phyloP scores from a whole-genome alignment of 1,284 basidiomycete species.

The Cryptococcus sp. region DNA sequence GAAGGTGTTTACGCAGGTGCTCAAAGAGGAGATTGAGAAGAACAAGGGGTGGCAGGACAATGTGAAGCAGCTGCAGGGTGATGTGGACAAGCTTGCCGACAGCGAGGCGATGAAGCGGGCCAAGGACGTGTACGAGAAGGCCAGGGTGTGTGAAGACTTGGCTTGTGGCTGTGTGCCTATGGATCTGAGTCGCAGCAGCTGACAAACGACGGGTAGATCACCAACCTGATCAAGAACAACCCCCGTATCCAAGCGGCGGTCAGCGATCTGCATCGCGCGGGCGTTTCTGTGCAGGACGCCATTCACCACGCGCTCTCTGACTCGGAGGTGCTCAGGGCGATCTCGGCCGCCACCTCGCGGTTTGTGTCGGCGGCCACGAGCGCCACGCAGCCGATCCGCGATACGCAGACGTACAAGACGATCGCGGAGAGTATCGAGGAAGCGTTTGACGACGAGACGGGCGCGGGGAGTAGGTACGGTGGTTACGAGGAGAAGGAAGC shows the following conservation, averaged over 20 bases:
- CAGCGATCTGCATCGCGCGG: slow-evolving; percentile 81
- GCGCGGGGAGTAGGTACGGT: slow-evolving; percentile 68
- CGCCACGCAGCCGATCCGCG: slow-evolving; percentile 87
- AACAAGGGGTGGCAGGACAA: slow-evolving; percentile 93
- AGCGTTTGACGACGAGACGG: slow-evolving; percentile 79
- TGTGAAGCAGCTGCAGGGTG: slow-evolving; percentile 93
- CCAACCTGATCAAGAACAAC: slow-evolving; percentile 95
- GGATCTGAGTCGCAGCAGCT: background rate
- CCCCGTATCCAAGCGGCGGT: slow-evolving; percentile 85
- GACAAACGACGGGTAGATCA: slow-evolving; percentile 48
- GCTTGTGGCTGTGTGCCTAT: background rate
- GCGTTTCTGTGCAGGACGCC: slow-evolving; percentile 89
- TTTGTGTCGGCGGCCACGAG: slow-evolving; percentile 69
- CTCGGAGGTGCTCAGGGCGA: slow-evolving; percentile 74
- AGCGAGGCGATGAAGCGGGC: slow-evolving; percentile 94
- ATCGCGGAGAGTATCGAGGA: slow-evolving; percentile 85
- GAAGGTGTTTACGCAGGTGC: slow-evolving; percentile 90
- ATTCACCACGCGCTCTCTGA: slow-evolving; percentile 90
- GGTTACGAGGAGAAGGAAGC: slow-evolving; percentile 92
- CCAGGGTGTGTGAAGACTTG: slow-evolving; percentile 63
- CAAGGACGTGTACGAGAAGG: slow-evolving; percentile 85
- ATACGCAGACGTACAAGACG: slow-evolving; percentile 91
- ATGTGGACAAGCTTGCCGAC: slow-evolving; percentile 95
- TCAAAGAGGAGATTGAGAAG: slow-evolving; percentile 88
- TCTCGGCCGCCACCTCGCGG: slow-evolving; percentile 72